These are phyloP conservation scores for Penicillium steckii DNA, from an alignment of 495 filamentous ascomycete species.

Conservation along the genomic window DNA sequence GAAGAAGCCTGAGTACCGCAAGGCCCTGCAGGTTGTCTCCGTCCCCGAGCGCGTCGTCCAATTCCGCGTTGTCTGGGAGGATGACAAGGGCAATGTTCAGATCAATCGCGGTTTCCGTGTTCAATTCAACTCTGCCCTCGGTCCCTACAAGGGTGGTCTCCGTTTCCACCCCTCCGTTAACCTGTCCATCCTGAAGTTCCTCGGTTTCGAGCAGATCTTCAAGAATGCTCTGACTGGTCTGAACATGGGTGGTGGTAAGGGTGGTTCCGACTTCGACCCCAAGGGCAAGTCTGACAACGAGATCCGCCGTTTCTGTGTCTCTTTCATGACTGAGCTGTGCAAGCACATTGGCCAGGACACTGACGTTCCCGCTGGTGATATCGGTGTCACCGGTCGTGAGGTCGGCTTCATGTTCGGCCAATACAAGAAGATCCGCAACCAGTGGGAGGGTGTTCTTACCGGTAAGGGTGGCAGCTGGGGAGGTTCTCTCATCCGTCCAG, in stretches of 20 bases:
- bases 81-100: conserved; percentile 83
- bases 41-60: conserved; percentile 96
- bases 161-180: conserved; percentile 96
- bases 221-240: conserved; percentile 99
- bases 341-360: conserved; percentile 96
- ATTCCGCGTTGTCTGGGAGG: conserved; percentile 96
- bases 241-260: conserved; percentile 98
- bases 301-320: conserved; percentile 94
- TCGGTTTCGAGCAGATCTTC: conserved; percentile 99
- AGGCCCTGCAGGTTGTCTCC: conserved; percentile 80
- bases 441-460: conserved; percentile 93
- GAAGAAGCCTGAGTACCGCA: conserved; percentile 90
- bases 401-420: conserved; percentile 93
- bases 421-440: conserved; percentile 84
- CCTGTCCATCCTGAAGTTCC: conserved; percentile 95
- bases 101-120: conserved; percentile 97
- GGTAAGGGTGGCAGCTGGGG: conserved; percentile 94
- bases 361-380: conserved; percentile 84
- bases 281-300: conserved; percentile 98
- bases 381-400: conserved; percentile 95
- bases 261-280: conserved; percentile 98
- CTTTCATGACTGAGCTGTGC: conserved; percentile 93
- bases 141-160: conserved; percentile 97
- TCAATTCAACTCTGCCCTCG: conserved; percentile 97
- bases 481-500: conserved; percentile 90